phyloP scores from a whole-genome alignment of 352 stramenopile species.

The Bremia lactucae region DNA sequence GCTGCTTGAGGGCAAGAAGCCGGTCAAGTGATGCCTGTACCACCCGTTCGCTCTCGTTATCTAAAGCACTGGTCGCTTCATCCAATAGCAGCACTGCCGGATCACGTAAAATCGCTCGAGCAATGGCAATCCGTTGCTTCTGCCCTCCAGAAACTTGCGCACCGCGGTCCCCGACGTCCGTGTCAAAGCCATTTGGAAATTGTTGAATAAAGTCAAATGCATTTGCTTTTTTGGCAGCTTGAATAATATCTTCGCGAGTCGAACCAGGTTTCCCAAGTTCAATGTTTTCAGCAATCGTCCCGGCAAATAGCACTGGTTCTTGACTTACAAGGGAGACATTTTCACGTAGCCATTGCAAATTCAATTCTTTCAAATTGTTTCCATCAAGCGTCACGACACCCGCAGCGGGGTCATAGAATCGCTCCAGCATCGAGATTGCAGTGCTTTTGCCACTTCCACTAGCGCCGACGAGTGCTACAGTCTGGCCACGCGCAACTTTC shows the following conservation, averaged over 20 bases:
- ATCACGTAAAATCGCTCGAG: slow-evolving; percentile 21
- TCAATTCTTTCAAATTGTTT: slow-evolving; percentile 22
- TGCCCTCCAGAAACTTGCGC: slow-evolving; percentile 26
- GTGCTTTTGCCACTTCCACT: slow-evolving; percentile 29
- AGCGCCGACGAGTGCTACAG: slow-evolving; percentile 22
- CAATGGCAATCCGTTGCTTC: slow-evolving; percentile 30
- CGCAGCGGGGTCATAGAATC: slow-evolving; percentile 24
- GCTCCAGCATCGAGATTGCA: slow-evolving; percentile 23
- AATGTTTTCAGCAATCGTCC: slow-evolving; percentile 28
- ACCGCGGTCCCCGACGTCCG: slow-evolving; percentile 23
- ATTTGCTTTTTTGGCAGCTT: slow-evolving; percentile 25
- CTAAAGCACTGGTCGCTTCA: slow-evolving; percentile 24
- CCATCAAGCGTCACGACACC: slow-evolving; percentile 23
- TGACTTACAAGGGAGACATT: slow-evolving; percentile 27
- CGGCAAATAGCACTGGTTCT: slow-evolving; percentile 25
- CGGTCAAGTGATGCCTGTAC: slow-evolving; percentile 26
- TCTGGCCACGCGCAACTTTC: slow-evolving; percentile 25
- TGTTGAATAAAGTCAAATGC: slow-evolving; percentile 30
- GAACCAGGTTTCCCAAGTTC: slow-evolving; percentile 24
- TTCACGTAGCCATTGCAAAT: slow-evolving; percentile 24
- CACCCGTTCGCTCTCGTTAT: slow-evolving; percentile 28
- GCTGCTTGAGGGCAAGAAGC: slow-evolving; percentile 22
- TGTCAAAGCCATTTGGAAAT: slow-evolving; percentile 25
- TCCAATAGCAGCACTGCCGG: slow-evolving; percentile 23
- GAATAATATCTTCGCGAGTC: slow-evolving; percentile 22